Base-by-base conservation (phyloP, 2,329 filamentous ascomycete genomes). In the Chrysoporthe puriensis region DNA sequence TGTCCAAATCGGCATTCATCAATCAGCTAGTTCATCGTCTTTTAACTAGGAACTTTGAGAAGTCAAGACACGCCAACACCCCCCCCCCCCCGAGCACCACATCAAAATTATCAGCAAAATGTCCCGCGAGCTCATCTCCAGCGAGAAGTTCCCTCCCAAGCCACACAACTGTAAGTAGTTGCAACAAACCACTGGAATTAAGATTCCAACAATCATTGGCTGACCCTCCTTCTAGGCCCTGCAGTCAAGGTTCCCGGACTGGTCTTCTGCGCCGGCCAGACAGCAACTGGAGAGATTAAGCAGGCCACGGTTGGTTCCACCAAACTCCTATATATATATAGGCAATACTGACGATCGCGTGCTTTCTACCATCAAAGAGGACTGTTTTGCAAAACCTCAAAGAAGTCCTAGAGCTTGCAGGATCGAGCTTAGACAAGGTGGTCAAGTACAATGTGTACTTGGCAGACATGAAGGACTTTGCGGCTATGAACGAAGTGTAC, bases 231-330 rank as follows among this genome's bases (percentile, higher is more conserved):
- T 59, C 8, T 58, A 81, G 79, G 75, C 71, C 81, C 81, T 50
- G 81, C 81, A 1, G 74, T 76, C 59, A 82, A 81, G 68, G 77
- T 83, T 4, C 80, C 81, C 0, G 81, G 81, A 36, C 80, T 83
- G 18, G 80, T 83, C 61, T 83, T 83, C 71, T 80, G 78, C 43
- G 81, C 81, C 5, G 81, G 81, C 3, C 81, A 83, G 72, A 83
- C 81, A n/a, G 81, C 80, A n/a, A 82, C 80, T 8, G 81, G 81
- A 63, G 81, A 83, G 69, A 83, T 83, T 63, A 82, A 81, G 73
- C 77, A 81, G 67, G 81, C 81, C 48, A 82, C 80, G 16, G 80
- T 81, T 70, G 66, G 77, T 71, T 44, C 6, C 11, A 21, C 48
- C 16, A 21, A 14, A 11, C 14, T 11, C 16, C 11, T 3, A 1